Conservation (phyloP, 148 eudicot genomes). For the Bassia scoparia region DNA sequence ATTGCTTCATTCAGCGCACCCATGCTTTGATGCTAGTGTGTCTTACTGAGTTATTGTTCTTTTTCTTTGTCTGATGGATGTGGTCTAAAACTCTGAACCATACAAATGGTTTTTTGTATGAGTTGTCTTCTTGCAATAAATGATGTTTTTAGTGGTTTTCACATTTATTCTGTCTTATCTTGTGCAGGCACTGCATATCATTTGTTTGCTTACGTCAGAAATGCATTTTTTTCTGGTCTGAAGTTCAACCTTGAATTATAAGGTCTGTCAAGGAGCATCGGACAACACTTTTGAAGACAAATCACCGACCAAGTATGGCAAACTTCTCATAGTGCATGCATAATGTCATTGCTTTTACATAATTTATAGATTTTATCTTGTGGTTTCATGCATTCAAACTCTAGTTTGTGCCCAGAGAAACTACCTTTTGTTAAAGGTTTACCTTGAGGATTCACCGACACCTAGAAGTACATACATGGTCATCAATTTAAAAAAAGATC, state of each 20-base stretch:
- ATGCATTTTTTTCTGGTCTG: conserved; percentile 91
- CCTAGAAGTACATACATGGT: background rate
- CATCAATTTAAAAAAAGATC: background rate
- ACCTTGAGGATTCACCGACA: background rate
- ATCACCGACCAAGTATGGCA: conserved; percentile 47
- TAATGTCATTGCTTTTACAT: conserved; percentile 1
- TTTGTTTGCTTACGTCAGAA: conserved; percentile 98
- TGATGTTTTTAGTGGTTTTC: conserved; percentile 9
- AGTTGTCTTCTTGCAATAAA: background rate
- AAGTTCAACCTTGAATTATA: conserved; percentile 73
- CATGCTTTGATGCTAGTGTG: background rate
- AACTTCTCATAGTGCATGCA: background rate
- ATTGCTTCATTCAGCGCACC: background rate
- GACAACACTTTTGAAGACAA: conserved; percentile 46
- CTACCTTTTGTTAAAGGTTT: background rate
- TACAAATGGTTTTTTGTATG: background rate
- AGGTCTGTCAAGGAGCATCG: conserved; percentile 56
- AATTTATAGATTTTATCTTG: background rate
- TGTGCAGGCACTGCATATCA: conserved; percentile 57
- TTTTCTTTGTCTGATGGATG: background rate
- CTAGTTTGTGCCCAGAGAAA: background rate
- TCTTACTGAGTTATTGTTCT: background rate
- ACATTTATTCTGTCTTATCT: conserved; percentile 17
- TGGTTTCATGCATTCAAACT: background rate
- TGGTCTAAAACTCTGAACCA: background rate